Conservation (phyloP, 768 basidiomycete species). For the Cystobasidium ongulense region DNA sequence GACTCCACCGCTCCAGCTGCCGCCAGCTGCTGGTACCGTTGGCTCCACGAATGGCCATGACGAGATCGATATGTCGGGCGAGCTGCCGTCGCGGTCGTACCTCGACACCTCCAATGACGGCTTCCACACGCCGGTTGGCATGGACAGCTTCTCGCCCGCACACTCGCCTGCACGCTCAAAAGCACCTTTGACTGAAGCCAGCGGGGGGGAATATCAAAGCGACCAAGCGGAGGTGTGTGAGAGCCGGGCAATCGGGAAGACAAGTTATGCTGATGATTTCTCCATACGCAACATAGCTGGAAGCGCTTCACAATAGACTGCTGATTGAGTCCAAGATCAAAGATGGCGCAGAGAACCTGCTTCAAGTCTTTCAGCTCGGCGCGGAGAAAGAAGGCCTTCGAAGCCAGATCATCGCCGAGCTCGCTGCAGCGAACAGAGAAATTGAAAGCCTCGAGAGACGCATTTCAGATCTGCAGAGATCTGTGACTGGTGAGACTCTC, state of each 20-base stretch:
- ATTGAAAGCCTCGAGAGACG: conserved; percentile 59
- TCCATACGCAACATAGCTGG: conserved; percentile 51
- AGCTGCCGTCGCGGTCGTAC: conserved; percentile 1
- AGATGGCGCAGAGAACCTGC: conserved; percentile 83
- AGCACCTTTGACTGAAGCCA: background rate
- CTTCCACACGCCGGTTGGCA: background rate
- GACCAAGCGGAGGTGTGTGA: conserved; percentile 21
- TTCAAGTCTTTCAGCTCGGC: conserved; percentile 46
- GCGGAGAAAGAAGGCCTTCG: conserved; percentile 50
- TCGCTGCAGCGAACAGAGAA: conserved; percentile 64
- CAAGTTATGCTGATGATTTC: background rate
- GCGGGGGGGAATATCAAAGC: conserved; percentile 6
- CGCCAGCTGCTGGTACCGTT: background rate
- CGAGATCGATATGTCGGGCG: background rate
- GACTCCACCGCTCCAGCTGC: background rate
- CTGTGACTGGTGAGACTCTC: conserved; percentile 47
- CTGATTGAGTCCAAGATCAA: conserved; percentile 72
- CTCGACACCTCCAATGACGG: background rate
- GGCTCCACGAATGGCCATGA: background rate
- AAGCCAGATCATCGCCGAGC: conserved; percentile 63
- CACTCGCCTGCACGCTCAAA: background rate
- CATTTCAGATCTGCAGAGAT: conserved; percentile 50
- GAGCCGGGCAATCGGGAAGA: background rate
- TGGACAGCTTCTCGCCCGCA: background rate
- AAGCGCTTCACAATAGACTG: conserved; percentile 59